Evolutionary conservation across 164 flowering plant species (phyloP), one percentile per base, ranked within the genome.

Genomic region (Buxus sempervirens): DNA sequence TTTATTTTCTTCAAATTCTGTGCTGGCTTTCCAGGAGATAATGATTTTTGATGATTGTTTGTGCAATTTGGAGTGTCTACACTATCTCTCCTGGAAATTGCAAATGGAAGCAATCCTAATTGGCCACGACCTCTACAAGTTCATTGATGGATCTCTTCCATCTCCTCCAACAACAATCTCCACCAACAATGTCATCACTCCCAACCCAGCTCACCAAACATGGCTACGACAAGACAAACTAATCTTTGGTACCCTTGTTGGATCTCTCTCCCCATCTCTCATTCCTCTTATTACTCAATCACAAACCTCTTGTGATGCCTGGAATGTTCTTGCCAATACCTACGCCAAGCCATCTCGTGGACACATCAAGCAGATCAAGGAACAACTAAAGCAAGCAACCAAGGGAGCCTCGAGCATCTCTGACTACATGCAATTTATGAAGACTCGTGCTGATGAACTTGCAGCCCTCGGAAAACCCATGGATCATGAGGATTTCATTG

Each of bases 201-300:
- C 57, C 9, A 66, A 56, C 55, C 71, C 62, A 1, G 21, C 27
- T 41, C 63, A 57, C 41, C 60, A 20, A n/a, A 56, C 54, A 0
- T 69, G 65, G 73, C 26, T 69, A 6, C 60, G 61, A 15, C 73
- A 74, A 27, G 73, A 72, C 24, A 59, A 60, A 59, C 28, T 71
- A 21, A 51, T 71, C 16, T 65, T 64, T 66, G 62, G 70, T 12
- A 65, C 74, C 8, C 69, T 71, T 27, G 64, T 65, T 28, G 74
- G 64, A 2, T 1, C 69, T 8, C 53, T 57, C 57, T 0, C 62
- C 6, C 61, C 24, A 20, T 5, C 24, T 23, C 28, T 63, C 62
- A 32, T 23, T 4, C 58, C 63, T 27, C 63, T 58, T n/a, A n/a
- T 64, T 9, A 5, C 26, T 41, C 23, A 26, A 41, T 32, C 42